Base-by-base conservation (phyloP, 805 yeast genomes). In the Lachancea waltii region DNA sequence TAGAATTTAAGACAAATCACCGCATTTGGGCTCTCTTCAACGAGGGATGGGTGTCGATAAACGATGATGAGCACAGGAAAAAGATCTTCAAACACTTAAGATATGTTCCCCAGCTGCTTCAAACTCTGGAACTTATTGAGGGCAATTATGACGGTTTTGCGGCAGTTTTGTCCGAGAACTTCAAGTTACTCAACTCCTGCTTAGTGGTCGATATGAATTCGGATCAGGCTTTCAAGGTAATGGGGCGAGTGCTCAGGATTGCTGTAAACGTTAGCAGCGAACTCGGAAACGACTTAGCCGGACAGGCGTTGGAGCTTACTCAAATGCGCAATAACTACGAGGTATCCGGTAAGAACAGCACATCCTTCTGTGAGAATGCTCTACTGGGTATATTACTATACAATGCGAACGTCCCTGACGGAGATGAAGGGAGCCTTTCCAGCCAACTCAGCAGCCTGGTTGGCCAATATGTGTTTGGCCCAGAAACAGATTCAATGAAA, bases 1-100 rank as follows among this genome's bases (percentile, higher is more conserved):
- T 55, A 2, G 44, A 51, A 5, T 77, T 77, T 64, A 76, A 69
- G 47, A 52, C 40, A n/a, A 58, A 62, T 38, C 39, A 51, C 1
- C 49, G 54, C 2, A 58, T 73, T 2, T 82, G 90, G 90, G 40
- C 43, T 9, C 55, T 79, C 7, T 69, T 77, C 47, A 51, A 54
- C 35, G 50, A 50, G 13, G 54, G 64, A 37, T 75, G 77, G 75
- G 18, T 27, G 0, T 21, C 38, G 0, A 46, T 68, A 17, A 47
- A 51, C 6, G 37, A 45, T 2, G 58, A 61, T n/a, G 47, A 51
- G 11, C 44, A 52, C 33, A 38, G 58, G 30, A 70, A 77, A 44
- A 63, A 65, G 34, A 64, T 61, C 1, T 63, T 75, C 41, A 67
- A 69, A 35, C 65, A 62, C 30, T 51, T 71, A 25, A 70, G 64